These are phyloP conservation scores for Mortierella sp. DNA, from an alignment of 371 early-diverging fungal genomes.

Conservation along the genomic window DNA sequence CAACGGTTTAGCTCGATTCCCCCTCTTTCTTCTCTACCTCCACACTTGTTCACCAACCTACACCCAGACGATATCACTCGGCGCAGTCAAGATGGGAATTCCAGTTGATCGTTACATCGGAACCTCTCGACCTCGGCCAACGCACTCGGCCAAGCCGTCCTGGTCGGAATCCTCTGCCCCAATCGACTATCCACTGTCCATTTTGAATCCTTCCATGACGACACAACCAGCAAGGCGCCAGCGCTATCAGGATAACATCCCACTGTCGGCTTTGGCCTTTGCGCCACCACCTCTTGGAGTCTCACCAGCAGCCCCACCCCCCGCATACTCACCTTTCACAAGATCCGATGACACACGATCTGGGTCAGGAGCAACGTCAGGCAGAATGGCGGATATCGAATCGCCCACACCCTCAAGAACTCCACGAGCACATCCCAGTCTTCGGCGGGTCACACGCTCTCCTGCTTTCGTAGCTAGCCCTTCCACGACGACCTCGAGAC, in stretches of 20 bases:
- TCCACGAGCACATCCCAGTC: background rate
- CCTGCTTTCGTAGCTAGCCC: background rate
- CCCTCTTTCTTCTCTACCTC: background rate
- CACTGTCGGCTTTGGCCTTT: constrained; percentile 15
- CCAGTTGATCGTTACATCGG: constrained; percentile 27
- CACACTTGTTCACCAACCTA: background rate
- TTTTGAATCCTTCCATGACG: background rate
- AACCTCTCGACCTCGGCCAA: constrained; percentile 1
- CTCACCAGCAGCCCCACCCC: no score
- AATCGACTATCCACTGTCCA: background rate
- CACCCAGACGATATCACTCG: background rate
- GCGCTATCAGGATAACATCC: constrained; percentile 2
- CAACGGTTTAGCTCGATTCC: background rate
- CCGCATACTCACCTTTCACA: no score
- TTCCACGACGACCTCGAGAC: background rate
- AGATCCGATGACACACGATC: no score
- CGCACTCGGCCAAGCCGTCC: constrained; percentile 41
- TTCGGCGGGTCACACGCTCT: background rate
- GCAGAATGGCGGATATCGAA: no score
- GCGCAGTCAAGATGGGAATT: constrained; percentile 31
- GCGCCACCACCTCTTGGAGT: constrained; percentile 8
- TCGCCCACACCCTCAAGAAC: background rate
- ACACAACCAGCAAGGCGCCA: background rate
- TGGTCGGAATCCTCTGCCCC: constrained; percentile 17
- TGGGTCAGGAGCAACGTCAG: no score